phyloP scores from a whole-genome alignment of 768 basidiomycete species.

The Neoboletus magnificus region DNA sequence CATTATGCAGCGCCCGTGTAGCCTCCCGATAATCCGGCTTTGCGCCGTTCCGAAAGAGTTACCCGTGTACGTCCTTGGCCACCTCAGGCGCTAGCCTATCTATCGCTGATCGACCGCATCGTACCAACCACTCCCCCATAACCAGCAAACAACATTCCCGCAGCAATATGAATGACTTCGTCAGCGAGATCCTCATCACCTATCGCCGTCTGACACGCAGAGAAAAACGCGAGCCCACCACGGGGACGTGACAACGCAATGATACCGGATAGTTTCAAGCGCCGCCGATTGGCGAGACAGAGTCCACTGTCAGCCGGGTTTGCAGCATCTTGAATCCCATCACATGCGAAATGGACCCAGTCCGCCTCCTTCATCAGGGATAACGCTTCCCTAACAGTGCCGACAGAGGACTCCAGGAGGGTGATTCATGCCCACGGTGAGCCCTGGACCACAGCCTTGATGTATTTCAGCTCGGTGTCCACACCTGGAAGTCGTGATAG shows the following conservation, averaged over 20 bases:
- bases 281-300: too few species aligned
- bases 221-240: conserved; percentile 21
- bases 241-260: too few species aligned
- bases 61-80: conserved; percentile 32
- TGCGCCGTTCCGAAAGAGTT: background rate
- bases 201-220: conserved; percentile 45
- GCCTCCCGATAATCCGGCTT: background rate
- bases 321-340: background rate
- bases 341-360: background rate
- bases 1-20: background rate
- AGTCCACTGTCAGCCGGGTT: too few species aligned
- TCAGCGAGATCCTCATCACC: conserved; percentile 33
- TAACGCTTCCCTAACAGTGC: background rate
- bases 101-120: conserved; percentile 42
- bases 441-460: too few species aligned
- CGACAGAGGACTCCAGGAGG: too few species aligned
- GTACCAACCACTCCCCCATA: conserved; percentile 37
- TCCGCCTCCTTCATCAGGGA: background rate
- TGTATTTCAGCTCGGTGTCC: too few species aligned
- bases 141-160: conserved; percentile 36
- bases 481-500: too few species aligned
- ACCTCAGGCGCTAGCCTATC: conserved; percentile 37
- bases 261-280: too few species aligned
- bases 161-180: conserved; percentile 42
- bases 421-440: too few species aligned